These are phyloP conservation scores for Ramularia endophylla DNA, from an alignment of 2,329 filamentous ascomycete species.

Conservation along the genomic window DNA sequence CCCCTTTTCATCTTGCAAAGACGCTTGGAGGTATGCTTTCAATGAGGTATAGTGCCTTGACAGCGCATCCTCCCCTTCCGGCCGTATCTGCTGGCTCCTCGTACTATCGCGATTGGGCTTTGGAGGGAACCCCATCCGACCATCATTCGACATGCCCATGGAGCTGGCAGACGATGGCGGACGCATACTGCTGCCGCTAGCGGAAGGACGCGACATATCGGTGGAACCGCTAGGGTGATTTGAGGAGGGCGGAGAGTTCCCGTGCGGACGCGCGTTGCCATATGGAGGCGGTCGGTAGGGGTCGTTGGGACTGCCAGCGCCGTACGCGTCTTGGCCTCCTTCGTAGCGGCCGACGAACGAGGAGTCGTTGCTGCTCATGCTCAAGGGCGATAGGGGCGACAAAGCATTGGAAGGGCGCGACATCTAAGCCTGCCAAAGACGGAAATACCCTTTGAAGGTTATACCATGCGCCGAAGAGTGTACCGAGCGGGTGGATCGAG, in stretches of 20 bases:
- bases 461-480: too few species aligned
- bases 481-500: neutral
- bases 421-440: too few species aligned
- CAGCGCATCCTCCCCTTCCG: constrained; percentile 59
- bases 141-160: constrained; percentile 76
- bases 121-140: constrained; percentile 42
- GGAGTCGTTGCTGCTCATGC: constrained; percentile 72
- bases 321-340: constrained; percentile 12
- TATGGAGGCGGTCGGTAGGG: constrained; percentile 26
- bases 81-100: constrained; percentile 43
- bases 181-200: constrained; percentile 43
- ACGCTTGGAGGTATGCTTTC: constrained; percentile 65
- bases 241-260: constrained; percentile 29
- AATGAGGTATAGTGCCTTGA: constrained; percentile 77
- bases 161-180: constrained; percentile 84
- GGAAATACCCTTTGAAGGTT: too few species aligned
- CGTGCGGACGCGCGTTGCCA: constrained; percentile 24
- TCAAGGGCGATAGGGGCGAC: constrained; percentile 62
- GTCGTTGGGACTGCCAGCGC: constrained; percentile 19
- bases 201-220: constrained; percentile 45
- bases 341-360: constrained; percentile 25
- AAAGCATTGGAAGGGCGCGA: too few species aligned
- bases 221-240: constrained; percentile 37
- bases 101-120: constrained; percentile 42
- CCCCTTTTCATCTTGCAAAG: constrained; percentile 66